Percentiles rank a stretch among this genome's conserved stretches.
These are phyloP conservation scores for Aspergillus biplanus DNA, from an alignment of 495 filamentous ascomycete genomes.

Conservation along the genomic window DNA sequence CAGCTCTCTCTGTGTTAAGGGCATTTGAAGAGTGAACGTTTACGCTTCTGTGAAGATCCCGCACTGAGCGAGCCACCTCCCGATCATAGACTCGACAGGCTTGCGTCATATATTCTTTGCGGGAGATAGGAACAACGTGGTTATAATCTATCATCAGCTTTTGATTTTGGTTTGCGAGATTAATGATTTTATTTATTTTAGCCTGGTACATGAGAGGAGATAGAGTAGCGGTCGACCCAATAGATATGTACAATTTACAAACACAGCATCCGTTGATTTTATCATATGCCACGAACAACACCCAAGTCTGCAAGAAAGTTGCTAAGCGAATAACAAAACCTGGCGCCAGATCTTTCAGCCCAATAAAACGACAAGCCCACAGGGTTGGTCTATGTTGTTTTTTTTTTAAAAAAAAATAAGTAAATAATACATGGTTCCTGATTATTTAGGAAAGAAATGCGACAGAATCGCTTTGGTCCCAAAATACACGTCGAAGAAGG, in stretches of 20 bases:
- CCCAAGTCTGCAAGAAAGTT: not conserved
- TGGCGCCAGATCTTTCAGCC: slow-evolving; percentile 15
- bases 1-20: slow-evolving; percentile 65
- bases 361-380: slow-evolving; percentile 22
- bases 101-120: not conserved
- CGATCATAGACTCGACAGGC: too few species aligned
- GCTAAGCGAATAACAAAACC: slow-evolving; percentile 27
- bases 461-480: slow-evolving; percentile 19
- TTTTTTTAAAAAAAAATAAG: slow-evolving; percentile 17
- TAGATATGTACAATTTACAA: slow-evolving; percentile 9
- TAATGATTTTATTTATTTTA: not conserved
- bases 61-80: too few species aligned
- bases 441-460: slow-evolving; percentile 16
- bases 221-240: slow-evolving; percentile 8
- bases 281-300: slow-evolving; percentile 3
- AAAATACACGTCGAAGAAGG: slow-evolving; percentile 19
- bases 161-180: not conserved
- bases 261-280: not conserved
- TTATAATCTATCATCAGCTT: not conserved
- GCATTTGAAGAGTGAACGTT: slow-evolving; percentile 56
- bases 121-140: not conserved
- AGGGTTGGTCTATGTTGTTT: slow-evolving; percentile 30
- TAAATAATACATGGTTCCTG: slow-evolving; percentile 35
- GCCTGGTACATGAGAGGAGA: slow-evolving; percentile 19
- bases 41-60: not conserved